phyloP scores from a whole-genome alignment of 1,284 basidiomycete species.

The Sanghuangporus weigelae region DNA sequence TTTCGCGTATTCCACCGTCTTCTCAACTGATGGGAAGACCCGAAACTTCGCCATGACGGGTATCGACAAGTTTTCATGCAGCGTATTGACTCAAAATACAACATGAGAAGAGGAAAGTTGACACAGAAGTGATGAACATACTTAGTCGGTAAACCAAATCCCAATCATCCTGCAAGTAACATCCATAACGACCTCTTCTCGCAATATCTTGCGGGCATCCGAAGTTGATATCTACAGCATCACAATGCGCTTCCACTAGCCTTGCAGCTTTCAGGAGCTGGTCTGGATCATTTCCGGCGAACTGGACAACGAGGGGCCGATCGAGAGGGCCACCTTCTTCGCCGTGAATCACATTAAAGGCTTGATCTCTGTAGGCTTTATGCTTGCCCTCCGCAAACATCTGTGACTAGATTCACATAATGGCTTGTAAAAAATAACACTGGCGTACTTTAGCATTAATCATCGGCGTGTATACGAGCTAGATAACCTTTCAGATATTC shows the following conservation, averaged over 20 bases:
- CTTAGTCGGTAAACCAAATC: slow-evolving; percentile 76
- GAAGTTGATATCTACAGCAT: slow-evolving; percentile 93
- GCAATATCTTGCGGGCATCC: slow-evolving; percentile 98
- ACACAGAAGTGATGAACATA: slow-evolving; percentile 34
- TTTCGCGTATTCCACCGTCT: slow-evolving; percentile 88
- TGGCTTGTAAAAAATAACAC: background rate
- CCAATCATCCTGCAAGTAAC: slow-evolving; percentile 95
- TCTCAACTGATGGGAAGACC: slow-evolving; percentile 80
- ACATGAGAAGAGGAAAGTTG: background rate
- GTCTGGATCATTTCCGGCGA: slow-evolving; percentile 88
- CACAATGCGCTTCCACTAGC: slow-evolving; percentile 70
- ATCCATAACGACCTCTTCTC: slow-evolving; percentile 80
- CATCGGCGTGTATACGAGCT: slow-evolving; percentile 95
- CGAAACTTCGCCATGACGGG: slow-evolving; percentile 97
- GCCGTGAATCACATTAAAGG: slow-evolving; percentile 12
- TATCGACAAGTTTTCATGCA: slow-evolving; percentile 79
- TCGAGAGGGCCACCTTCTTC: slow-evolving; percentile 42
- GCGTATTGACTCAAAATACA: slow-evolving; percentile 59
- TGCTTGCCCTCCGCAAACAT: slow-evolving; percentile 13
- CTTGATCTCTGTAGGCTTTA: slow-evolving; percentile 12
- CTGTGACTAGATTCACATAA: background rate
- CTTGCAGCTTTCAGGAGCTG: slow-evolving; percentile 73
- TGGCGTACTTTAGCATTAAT: slow-evolving; percentile 79
- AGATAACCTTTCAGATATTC: slow-evolving; percentile 4
- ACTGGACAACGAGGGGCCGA: slow-evolving; percentile 89